These are phyloP conservation scores for Cyberlindnera samutprakarnensis DNA, from an alignment of 805 yeast species.

Conservation along the genomic window DNA sequence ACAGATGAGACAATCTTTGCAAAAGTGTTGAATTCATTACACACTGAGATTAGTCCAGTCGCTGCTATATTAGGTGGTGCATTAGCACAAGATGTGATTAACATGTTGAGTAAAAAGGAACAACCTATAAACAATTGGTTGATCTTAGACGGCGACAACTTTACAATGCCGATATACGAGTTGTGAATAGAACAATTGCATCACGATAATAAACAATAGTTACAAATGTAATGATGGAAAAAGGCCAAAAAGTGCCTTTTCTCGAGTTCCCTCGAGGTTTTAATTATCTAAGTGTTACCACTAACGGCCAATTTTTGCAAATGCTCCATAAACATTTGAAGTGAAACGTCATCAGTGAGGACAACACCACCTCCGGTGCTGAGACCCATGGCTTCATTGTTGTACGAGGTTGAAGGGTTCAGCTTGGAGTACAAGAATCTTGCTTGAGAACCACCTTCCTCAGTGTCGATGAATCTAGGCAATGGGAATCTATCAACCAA, in stretches of 20 bases:
- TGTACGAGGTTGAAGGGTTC: conserved; percentile 86
- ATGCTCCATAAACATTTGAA: conserved; percentile 93
- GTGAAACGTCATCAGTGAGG: conserved; percentile 90
- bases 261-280: too few species aligned
- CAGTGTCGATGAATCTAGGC: conserved; percentile 95
- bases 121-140: conserved; percentile 77
- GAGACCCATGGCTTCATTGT: conserved; percentile 31
- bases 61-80: conserved; percentile 88
- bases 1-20: conserved; percentile 35
- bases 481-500: conserved; percentile 93
- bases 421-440: conserved; percentile 91
- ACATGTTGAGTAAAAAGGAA: conserved; percentile 66
- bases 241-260: too few species aligned
- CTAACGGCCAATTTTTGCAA: conserved; percentile 82
- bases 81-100: conserved; percentile 84
- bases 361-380: conserved; percentile 74
- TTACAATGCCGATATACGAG: conserved; percentile 72
- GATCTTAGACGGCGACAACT: conserved; percentile 62
- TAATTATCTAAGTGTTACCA: conserved; percentile 1
- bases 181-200: too few species aligned
- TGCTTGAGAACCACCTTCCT: conserved; percentile 98
- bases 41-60: conserved; percentile 70
- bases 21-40: conserved; percentile 38
- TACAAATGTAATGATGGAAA: not conserved
- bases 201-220: conserved; percentile 7